phyloP scores from a whole-genome alignment of 805 yeast species.

The Lachancea mirantina region DNA sequence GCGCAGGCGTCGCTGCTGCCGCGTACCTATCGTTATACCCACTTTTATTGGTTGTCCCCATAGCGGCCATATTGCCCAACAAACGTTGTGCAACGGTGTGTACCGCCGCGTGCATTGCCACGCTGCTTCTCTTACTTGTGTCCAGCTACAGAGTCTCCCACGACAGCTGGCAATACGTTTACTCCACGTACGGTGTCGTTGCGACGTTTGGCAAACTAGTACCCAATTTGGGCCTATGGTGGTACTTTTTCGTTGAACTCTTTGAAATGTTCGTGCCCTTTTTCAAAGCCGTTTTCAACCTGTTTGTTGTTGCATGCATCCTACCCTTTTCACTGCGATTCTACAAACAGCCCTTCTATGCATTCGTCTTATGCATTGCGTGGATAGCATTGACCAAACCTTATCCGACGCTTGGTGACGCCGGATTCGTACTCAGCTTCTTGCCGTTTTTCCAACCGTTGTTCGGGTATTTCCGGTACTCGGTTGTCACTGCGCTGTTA shows the following conservation, averaged over 20 bases:
- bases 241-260: slow-evolving; percentile 96
- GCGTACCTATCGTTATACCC: slow-evolving; percentile 61
- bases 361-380: slow-evolving; percentile 42
- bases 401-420: slow-evolving; percentile 80
- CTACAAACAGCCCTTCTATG: slow-evolving; percentile 50
- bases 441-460: slow-evolving; percentile 41
- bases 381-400: slow-evolving; percentile 63
- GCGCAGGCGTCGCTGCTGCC: slow-evolving; percentile 52
- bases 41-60: slow-evolving; percentile 51
- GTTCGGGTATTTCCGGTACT: slow-evolving; percentile 41
- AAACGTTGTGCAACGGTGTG: slow-evolving; percentile 2
- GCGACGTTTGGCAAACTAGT: slow-evolving; percentile 60
- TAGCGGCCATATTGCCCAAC: slow-evolving; percentile 23
- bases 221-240: slow-evolving; percentile 95
- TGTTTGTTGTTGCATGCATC: slow-evolving; percentile 58
- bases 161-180: slow-evolving; percentile 40
- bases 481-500: slow-evolving; percentile 44
- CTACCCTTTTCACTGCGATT: slow-evolving; percentile 72
- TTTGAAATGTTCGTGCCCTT: slow-evolving; percentile 83
- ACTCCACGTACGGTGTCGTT: slow-evolving; percentile 49
- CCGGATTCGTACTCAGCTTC: slow-evolving; percentile 48
- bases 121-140: slow-evolving; percentile 27
- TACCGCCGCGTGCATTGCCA: slow-evolving; percentile 9
- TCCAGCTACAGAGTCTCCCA: slow-evolving; percentile 36
- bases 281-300: slow-evolving; percentile 75